Percentiles rank a stretch among this genome's conserved stretches.
phyloP scores from a whole-genome alignment of 768 basidiomycete species.

The Agaricus subrufescens region DNA sequence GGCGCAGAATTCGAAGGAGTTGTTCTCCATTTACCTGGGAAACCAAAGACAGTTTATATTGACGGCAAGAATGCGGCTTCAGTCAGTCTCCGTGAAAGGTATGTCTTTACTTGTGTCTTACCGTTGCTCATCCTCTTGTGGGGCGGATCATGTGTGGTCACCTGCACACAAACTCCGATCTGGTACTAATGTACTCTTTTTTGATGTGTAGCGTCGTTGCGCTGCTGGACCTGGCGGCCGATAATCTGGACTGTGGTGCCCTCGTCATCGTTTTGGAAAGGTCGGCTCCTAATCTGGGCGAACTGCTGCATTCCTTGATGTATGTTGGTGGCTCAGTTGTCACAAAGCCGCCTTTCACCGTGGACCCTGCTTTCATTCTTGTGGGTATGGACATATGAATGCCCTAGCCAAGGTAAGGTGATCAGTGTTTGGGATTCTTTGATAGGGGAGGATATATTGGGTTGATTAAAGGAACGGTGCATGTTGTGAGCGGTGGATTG shows the following conservation, averaged over 20 bases:
- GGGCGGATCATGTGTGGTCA: constrained; percentile 8
- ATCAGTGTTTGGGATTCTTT: neutral
- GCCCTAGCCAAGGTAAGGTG: constrained; percentile 1
- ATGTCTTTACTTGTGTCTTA: constrained; percentile 13
- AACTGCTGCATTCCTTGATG: constrained; percentile 84
- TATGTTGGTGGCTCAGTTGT: constrained; percentile 88
- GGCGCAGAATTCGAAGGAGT: constrained; percentile 73
- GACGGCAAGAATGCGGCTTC: constrained; percentile 78
- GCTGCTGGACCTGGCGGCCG: constrained; percentile 83
- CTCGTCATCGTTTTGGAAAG: constrained; percentile 80
- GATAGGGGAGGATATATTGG: neutral
- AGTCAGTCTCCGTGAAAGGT: constrained; percentile 84
- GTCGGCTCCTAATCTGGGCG: constrained; percentile 62
- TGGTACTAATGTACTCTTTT: constrained; percentile 10
- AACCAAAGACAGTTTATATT: constrained; percentile 76
- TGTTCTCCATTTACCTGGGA: constrained; percentile 67
- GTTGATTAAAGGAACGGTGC: neutral
- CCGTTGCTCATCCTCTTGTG: constrained; percentile 3
- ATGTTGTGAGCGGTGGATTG: neutral
- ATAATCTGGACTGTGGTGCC: constrained; percentile 71
- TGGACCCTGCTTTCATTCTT: constrained; percentile 73
- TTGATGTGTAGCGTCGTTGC: constrained; percentile 63
- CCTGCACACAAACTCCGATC: neutral
- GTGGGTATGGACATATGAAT: constrained; percentile 78
- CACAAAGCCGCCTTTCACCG: constrained; percentile 72